Evolutionary conservation across 2,329 filamentous ascomycete genomes (phyloP), one percentile per base, ranked within the genome.

Genomic region (Geosmithia flava): DNA sequence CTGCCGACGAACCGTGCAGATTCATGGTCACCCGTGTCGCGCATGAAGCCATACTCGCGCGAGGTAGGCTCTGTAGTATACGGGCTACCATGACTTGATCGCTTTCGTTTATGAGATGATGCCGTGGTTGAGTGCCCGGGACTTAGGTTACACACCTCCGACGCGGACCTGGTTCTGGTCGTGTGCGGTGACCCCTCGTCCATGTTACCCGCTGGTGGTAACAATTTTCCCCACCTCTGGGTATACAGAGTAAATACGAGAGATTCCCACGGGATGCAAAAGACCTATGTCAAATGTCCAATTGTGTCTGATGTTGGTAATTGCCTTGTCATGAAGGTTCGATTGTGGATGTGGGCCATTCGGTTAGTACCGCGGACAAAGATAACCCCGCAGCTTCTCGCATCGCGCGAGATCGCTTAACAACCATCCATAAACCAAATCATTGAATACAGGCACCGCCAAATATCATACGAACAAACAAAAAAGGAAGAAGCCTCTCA

Each of bases 1-100:
- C 74, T 78, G 3, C 76, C 76, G 4, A 79, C 68, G 48, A 80
- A 80, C 1, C 70, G 73, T 15, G 74, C 69, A 3, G 68, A 68
- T 20, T 67, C 70, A 29, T 68, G 63, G 27, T 66, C 66, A 16
- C 64, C 66, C 27, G 67, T 62, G 52, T 72, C 69, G 50, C 75
- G 67, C 73, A 78, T 78, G 48, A 76, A 52, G 8, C 61, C 61
- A 57, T 61, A 59, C 45, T 63, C 61, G 23, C 61, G 60, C 13
- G 58, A 55, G 2, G 58, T 56, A 17, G 56, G 58, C 8, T 56
- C 54, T 2, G 48, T 16, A 11, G 16, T 44, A 16, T 19, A 11
- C 20, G 19, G 42, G 11, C 20, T 7, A 20, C 15, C 11, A 30
- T 11, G 29, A 30, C 48, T 48, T 10, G 61, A 61, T 19, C 56